Percentiles rank a stretch among this genome's conserved stretches.
Evolutionary conservation across 2,329 filamentous ascomycete genomes (phyloP).

Genomic region (Aspergillus tamarii): DNA sequence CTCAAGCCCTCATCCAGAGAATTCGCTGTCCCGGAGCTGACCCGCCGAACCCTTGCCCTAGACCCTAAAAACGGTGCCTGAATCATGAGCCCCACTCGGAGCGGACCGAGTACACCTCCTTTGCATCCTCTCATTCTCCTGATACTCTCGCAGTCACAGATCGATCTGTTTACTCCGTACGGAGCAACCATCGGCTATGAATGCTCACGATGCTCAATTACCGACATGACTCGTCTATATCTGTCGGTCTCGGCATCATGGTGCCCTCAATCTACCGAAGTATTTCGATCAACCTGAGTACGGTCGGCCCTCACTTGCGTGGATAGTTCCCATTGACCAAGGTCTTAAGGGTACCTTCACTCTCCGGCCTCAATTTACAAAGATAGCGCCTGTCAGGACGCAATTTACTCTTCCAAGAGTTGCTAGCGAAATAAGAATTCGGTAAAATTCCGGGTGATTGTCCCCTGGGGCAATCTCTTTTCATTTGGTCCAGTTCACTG

Average conservation of each 20-base stretch:
- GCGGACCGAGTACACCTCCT: slow-evolving; percentile 4
- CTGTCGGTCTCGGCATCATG: background rate
- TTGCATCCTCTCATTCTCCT: background rate
- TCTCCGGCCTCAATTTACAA: background rate
- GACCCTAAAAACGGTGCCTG: slow-evolving; percentile 3
- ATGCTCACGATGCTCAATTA: background rate
- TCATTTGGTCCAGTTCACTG: background rate
- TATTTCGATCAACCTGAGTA: background rate
- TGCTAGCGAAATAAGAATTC: background rate
- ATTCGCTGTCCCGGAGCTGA: background rate
- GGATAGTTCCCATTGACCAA: background rate
- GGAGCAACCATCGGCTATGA: background rate
- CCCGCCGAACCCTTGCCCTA: background rate
- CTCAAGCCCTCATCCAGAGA: background rate
- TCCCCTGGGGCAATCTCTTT: background rate
- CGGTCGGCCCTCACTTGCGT: background rate
- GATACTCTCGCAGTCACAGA: slow-evolving; percentile 13
- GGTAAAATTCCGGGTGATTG: background rate
- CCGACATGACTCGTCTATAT: background rate
- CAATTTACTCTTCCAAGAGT: too few relatives aligned
- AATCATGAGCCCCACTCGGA: slow-evolving; percentile 11
- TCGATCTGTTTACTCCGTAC: background rate
- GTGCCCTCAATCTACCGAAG: background rate
- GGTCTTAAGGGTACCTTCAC: background rate
- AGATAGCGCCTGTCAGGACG: background rate